Evolutionary conservation across 2,329 filamentous ascomycete genomes (phyloP), one percentile per base, ranked within the genome.

Genomic region (Trichoderma sp.): DNA sequence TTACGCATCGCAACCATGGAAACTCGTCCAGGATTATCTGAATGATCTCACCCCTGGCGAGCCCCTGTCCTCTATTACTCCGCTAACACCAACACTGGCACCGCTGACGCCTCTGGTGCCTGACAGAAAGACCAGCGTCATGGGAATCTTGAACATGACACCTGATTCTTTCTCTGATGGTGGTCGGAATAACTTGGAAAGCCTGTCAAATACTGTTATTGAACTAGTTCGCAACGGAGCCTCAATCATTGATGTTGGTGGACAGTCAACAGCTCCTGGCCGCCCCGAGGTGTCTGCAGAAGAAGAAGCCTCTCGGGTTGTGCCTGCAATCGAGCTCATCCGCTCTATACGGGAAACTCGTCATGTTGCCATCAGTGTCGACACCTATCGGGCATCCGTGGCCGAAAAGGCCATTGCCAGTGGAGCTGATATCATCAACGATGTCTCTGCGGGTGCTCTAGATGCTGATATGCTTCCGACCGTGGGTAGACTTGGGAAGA

Each of bases 121-220:
- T 7, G 84, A 86, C 59, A 88, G 91, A 62, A 85, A 84, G 68
- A 98, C 95, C 0, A 89, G 90, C 59, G 83, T 98, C 75, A 99
- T 99, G 96, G 93, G 93, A 69, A 97, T 99, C 74, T 85, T 98
- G 59, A 99, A 99, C 81, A 84, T 97, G 67, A 98, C 96, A 0
- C 95, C 95, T 0, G 95, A 99, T 82, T 98, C 95, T 11, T 99
- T 99, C 84, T 98, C 95, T 1, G 95, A 98, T 78, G 95, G 94
- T 68, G 94, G 94, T 9, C 78, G 85, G 9, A 88, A 94, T 80
- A 82, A 83, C 57, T 77, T 84, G 28, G 78, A 82, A 13, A 84
- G 88, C 73, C 85, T 96, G 30, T 82, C 85, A 13, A 78, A 84
- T 13, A 92, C 88, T 1, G 85, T 95, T 17, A 82, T 84, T 64